Base-by-base conservation (phyloP, 371 early-diverging fungal species). In the Lichtheimia hyalospora region DNA sequence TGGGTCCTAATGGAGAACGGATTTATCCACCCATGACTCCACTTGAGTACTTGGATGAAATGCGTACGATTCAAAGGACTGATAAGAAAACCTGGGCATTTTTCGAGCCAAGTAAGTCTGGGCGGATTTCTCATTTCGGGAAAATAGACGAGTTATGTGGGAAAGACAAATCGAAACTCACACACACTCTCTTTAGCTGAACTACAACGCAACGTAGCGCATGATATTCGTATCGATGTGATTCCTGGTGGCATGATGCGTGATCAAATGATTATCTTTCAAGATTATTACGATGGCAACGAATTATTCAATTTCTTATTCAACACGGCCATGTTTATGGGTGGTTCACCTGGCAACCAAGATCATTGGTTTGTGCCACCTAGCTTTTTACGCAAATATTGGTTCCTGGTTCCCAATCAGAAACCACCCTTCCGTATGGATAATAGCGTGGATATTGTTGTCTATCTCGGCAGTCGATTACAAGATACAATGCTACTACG, bases 211-310 rank as follows among this genome's bases (percentile, higher is more conserved):
- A 67, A 52, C 15, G 57, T 75, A 15, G 75, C 75, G 20, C 79
- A 79, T 49, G 76, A 79, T 58, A 63, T 72, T 14, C 68, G 79
- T n/a, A 75, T 79, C 49, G 79, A 79, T 56, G 63, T 70, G 18
- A 60, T 75, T 6, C 79, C 79, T 6, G 74, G 79, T 14, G 69
- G 74, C n/a, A 59, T 55, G 2, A 75, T 79, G 76, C 71, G 79
- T 15, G 75, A 79, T 34, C 68, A 61, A n/a, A 75, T 79, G 79
- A 79, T 79, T 24, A 10, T 75, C 3, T 79, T 70, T 34, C 74
- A 71, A 61, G 74, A 79, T 44, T 75, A 61, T 58, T 75, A 75
- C 58, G 71, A 75, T 40, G 65, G 71, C 6, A 74, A 79, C 58
- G 76, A 75, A 49, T 58, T 79, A 2, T 79, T 79, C 28, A 72